phyloP scores from a whole-genome alignment of 2,329 filamentous ascomycete genomes.

The Zasmidium citrigriseum region DNA sequence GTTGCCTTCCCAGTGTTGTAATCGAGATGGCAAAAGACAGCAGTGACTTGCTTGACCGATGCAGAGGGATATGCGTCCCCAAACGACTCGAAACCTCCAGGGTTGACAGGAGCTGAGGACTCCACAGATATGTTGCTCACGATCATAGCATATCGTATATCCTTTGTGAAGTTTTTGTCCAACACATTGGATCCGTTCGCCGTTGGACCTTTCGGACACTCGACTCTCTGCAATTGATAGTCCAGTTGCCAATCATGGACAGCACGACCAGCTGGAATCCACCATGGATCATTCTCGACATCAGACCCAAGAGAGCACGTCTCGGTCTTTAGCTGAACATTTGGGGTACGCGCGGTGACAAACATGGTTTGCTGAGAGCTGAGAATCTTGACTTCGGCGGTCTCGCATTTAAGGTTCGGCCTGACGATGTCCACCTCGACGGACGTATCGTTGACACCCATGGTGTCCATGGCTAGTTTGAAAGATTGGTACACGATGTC shows the following conservation, averaged over 20 bases:
- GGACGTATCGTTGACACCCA: not conserved
- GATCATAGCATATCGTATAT: slow-evolving; percentile 4
- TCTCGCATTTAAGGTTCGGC: slow-evolving; percentile 1
- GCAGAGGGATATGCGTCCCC: not conserved
- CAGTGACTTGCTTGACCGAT: not conserved
- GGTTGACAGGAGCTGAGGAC: not conserved
- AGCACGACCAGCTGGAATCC: not conserved
- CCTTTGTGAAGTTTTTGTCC: not conserved
- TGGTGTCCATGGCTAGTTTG: not conserved
- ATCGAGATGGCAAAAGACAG: not conserved
- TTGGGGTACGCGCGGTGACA: not conserved
- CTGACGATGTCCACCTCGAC: not conserved
- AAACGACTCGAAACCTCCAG: not conserved
- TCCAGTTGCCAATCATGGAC: not conserved
- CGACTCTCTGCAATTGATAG: not conserved
- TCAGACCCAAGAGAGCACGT: slow-evolving; percentile 1
- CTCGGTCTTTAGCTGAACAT: slow-evolving; percentile 1
- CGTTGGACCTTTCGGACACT: not conserved
- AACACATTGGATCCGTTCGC: not conserved
- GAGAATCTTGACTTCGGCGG: not conserved
- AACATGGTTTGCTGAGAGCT: not conserved
- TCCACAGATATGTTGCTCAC: slow-evolving; percentile 2
- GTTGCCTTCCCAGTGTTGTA: not conserved
- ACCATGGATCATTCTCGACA: not conserved
- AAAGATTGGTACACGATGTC: slow-evolving; percentile 1